Percentiles rank a stretch among this genome's conserved stretches.
Conservation (phyloP, 495 filamentous ascomycete genomes). For the Neurospora hispaniola region DNA sequence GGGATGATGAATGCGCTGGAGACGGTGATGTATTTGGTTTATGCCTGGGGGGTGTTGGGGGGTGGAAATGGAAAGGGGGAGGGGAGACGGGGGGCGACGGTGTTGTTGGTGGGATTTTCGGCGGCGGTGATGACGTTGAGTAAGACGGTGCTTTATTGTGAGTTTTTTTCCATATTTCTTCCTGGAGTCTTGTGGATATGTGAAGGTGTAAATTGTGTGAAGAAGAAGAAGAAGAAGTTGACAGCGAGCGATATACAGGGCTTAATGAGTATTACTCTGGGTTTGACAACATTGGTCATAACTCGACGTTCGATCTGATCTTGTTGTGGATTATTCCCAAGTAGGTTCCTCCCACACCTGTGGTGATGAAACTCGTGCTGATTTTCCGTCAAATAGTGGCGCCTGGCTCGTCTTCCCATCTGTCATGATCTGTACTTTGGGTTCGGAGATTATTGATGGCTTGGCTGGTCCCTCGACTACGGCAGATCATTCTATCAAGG, state of each 20-base stretch:
- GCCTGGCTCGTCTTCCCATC: slow-evolving; percentile 65
- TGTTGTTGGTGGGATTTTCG: slow-evolving; percentile 57
- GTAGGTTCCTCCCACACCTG: slow-evolving; percentile 37
- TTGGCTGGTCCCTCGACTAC: slow-evolving; percentile 38
- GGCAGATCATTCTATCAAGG: background rate
- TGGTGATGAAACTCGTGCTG: background rate
- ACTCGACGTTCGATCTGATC: slow-evolving; percentile 44
- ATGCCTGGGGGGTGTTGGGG: slow-evolving; percentile 36
- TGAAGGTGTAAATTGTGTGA: too few relatives aligned
- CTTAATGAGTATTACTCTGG: slow-evolving; percentile 68
- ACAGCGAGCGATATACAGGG: slow-evolving; percentile 33
- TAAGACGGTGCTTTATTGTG: slow-evolving; percentile 84
- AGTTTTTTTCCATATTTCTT: slow-evolving; percentile 19
- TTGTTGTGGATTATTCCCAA: slow-evolving; percentile 72
- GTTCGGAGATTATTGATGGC: slow-evolving; percentile 57
- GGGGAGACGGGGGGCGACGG: slow-evolving; percentile 49
- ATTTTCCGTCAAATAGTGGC: slow-evolving; percentile 41
- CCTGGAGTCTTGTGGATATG: background rate
- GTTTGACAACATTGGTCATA: slow-evolving; percentile 74
- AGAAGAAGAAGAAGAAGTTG: background rate
- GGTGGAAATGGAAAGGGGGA: slow-evolving; percentile 33
- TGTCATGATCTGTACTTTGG: slow-evolving; percentile 60
- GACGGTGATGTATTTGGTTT: slow-evolving; percentile 56
- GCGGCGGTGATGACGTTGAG: slow-evolving; percentile 70
- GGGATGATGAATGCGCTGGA: slow-evolving; percentile 63